These are phyloP conservation scores for Paramecium biaurelia DNA, from an alignment of 73 alveolate genomes.

Conservation along the genomic window DNA sequence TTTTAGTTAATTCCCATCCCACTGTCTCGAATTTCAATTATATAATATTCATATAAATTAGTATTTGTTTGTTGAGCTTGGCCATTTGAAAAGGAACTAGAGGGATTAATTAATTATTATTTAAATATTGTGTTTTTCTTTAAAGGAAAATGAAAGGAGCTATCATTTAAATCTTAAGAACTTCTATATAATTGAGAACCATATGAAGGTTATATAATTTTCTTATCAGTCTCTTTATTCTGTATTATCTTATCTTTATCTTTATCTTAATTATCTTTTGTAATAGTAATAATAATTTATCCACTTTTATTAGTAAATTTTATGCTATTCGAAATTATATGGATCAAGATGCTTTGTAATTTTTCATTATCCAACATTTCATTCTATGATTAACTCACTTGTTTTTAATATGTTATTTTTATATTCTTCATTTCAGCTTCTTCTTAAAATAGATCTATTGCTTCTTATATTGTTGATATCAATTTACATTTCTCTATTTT, in stretches of 20 bases:
- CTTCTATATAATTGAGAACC: background rate
- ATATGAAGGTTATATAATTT: background rate
- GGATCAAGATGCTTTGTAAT: background rate
- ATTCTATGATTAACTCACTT: background rate
- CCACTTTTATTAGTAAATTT: background rate
- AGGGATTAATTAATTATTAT: background rate
- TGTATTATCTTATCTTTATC: background rate
- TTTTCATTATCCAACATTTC: constrained; percentile 26
- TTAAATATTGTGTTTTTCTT: background rate
- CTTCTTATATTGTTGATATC: background rate
- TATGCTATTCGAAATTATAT: background rate
- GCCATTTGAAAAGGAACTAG: background rate
- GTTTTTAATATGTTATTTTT: background rate
- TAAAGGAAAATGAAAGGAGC: constrained; percentile 10
- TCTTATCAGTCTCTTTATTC: background rate
- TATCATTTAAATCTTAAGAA: background rate
- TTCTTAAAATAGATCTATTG: background rate
- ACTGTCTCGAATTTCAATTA: background rate
- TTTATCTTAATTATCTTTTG: background rate
- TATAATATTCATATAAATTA: background rate
- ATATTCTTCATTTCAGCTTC: constrained; percentile 31
- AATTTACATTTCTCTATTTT: constrained; percentile 7
- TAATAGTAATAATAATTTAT: background rate
- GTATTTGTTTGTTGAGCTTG: background rate
- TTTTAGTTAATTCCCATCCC: background rate